Evolutionary conservation across 2,329 filamentous ascomycete species (phyloP).

Genomic region (Claviceps lovelessii): DNA sequence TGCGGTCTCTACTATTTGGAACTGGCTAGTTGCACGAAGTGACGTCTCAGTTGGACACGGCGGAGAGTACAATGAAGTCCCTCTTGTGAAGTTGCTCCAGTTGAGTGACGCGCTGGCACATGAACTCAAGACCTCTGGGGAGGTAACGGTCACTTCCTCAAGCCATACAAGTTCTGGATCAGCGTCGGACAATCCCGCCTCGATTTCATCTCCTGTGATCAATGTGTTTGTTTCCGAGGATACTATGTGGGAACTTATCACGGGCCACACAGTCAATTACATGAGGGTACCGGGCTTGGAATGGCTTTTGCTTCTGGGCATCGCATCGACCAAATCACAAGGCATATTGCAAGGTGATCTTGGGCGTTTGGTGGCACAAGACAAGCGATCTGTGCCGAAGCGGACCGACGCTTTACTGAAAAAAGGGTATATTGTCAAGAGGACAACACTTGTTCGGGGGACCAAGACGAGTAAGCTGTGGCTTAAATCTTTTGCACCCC

Average conservation of each 20-base stretch:
- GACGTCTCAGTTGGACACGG: constrained; percentile 22
- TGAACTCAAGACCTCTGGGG: neutral
- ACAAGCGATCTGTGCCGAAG: constrained; percentile 49
- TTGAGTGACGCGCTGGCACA: neutral
- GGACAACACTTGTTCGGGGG: constrained; percentile 41
- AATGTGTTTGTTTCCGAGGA: constrained; percentile 37
- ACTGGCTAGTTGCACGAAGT: constrained; percentile 20
- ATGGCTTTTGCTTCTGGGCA: constrained; percentile 43
- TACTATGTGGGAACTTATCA: constrained; percentile 44
- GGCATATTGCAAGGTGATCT: constrained; percentile 49
- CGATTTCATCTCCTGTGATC: neutral
- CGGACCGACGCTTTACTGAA: constrained; percentile 43
- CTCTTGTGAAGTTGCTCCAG: constrained; percentile 19
- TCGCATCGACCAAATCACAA: constrained; percentile 36
- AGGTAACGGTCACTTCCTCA: neutral
- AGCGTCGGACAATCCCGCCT: neutral
- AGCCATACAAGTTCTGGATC: neutral
- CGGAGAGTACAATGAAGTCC: constrained; percentile 23
- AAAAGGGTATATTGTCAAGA: constrained; percentile 49
- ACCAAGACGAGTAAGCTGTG: constrained; percentile 50
- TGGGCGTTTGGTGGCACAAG: constrained; percentile 41
- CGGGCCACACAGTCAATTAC: constrained; percentile 44
- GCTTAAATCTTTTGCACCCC: constrained; percentile 40
- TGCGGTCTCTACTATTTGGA: constrained; percentile 21
- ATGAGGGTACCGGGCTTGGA: constrained; percentile 44